A percentile compares a stretch with the other conserved stretches of the same genome.
Conservation (phyloP, 2,329 filamentous ascomycete genomes). For the Xylogone sp. region DNA sequence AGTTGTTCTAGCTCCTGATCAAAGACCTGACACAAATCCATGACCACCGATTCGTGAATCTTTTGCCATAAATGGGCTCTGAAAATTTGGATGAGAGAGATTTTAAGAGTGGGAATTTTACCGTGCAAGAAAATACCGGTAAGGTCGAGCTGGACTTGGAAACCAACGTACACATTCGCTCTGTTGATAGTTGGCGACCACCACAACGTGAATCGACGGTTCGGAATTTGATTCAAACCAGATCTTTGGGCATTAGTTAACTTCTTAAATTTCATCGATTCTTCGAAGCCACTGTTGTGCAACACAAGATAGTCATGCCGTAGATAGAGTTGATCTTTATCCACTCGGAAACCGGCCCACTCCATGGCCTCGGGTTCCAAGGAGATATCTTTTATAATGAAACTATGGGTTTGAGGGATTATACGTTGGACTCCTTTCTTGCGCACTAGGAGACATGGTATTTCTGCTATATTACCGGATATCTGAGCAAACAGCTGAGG, state of each 20-base stretch:
- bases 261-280: conserved; percentile 96
- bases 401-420: conserved; percentile 27
- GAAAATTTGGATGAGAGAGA: conserved; percentile 98
- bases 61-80: conserved; percentile 99
- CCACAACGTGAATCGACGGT: conserved; percentile 97
- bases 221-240: conserved; percentile 97
- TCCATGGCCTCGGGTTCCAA: conserved; percentile 39
- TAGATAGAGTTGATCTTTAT: conserved; percentile 46
- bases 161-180: conserved; percentile 97
- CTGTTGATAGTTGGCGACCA: conserved; percentile 94
- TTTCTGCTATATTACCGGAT: conserved; percentile 17
- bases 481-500: no score
- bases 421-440: conserved; percentile 13
- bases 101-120: conserved; percentile 97
- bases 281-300: conserved; percentile 41
- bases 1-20: conserved; percentile 95
- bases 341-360: conserved; percentile 49
- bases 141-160: conserved; percentile 96
- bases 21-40: conserved; percentile 98
- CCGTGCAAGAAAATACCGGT: conserved; percentile 99
- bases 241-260: conserved; percentile 94
- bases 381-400: conserved; percentile 36
- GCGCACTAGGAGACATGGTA: conserved; percentile 15
- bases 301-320: conserved; percentile 45
- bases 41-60: conserved; percentile 97